A percentile compares a stretch with the other conserved stretches of the same genome.
These are phyloP conservation scores for Neurospora sp. DNA, from an alignment of 495 filamentous ascomycete species.

Conservation along the genomic window DNA sequence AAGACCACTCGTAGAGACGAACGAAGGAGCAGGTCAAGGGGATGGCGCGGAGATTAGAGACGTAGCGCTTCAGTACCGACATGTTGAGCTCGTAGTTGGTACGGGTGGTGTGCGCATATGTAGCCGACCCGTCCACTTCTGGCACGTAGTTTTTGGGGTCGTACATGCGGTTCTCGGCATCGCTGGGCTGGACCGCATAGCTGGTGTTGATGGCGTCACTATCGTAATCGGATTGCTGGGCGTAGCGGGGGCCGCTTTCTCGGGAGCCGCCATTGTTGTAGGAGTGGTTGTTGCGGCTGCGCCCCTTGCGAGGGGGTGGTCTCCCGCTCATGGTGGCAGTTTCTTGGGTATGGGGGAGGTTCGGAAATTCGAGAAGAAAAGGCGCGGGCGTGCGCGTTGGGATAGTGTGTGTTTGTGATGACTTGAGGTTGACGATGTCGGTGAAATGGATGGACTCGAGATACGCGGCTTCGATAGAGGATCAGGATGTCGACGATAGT, in stretches of 20 bases:
- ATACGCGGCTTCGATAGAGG: background rate
- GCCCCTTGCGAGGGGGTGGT: conserved; percentile 25
- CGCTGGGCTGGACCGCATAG: conserved; percentile 7
- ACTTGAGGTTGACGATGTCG: background rate
- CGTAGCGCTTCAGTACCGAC: conserved; percentile 58
- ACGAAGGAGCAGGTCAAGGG: conserved; percentile 67
- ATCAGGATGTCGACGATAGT: background rate
- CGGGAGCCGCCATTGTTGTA: conserved; percentile 13
- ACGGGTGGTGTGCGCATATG: conserved; percentile 38
- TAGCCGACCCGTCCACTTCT: conserved; percentile 11
- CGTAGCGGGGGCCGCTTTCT: conserved; percentile 15
- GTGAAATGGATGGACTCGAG: background rate
- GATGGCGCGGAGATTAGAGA: conserved; percentile 55
- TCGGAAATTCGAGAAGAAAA: background rate
- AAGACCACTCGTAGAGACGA: conserved; percentile 66
- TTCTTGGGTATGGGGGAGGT: conserved; percentile 3
- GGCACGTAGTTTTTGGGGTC: conserved; percentile 1
- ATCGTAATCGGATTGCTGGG: conserved; percentile 57
- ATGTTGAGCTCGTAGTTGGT: conserved; percentile 77
- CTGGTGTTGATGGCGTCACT: conserved; percentile 36
- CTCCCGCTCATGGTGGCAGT: conserved; percentile 13
- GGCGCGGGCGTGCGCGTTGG: conserved; percentile 4
- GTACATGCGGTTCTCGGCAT: conserved; percentile 14
- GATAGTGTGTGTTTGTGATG: background rate
- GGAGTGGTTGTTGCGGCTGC: conserved; percentile 26